These are phyloP conservation scores for Aspergillus fructus DNA, from an alignment of 2,329 filamentous ascomycete genomes.

Conservation along the genomic window DNA sequence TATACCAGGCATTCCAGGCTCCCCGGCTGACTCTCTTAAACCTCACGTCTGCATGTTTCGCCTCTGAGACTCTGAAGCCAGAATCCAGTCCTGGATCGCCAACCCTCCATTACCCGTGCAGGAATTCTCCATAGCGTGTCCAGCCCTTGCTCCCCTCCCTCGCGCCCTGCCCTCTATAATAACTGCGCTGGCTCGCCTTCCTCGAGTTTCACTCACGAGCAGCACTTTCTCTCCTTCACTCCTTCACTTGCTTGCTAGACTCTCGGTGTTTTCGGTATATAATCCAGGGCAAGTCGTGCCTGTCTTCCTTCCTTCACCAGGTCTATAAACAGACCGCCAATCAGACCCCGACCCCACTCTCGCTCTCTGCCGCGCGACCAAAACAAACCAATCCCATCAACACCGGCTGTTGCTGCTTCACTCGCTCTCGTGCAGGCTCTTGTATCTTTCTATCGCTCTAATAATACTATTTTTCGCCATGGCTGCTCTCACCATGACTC, in stretches of 20 bases:
- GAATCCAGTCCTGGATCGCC: background rate
- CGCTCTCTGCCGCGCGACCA: constrained; percentile 25
- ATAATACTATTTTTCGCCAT: constrained; percentile 19
- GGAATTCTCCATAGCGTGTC: constrained; percentile 13
- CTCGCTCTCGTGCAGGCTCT: background rate
- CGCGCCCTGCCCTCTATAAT: constrained; percentile 9
- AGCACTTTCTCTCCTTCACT: constrained; percentile 1
- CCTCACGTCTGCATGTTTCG: constrained; percentile 15
- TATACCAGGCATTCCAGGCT: constrained; percentile 5
- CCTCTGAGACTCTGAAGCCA: background rate
- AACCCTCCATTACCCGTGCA: constrained; percentile 5
- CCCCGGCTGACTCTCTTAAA: background rate
- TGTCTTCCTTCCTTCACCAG: constrained; percentile 5
- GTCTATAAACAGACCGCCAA: constrained; percentile 21
- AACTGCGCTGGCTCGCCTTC: constrained; percentile 10
- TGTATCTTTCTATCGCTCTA: background rate
- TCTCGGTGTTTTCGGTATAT: background rate
- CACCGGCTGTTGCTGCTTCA: background rate
- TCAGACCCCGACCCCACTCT: constrained; percentile 11
- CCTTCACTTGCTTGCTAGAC: background rate
- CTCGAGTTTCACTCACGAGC: constrained; percentile 2
- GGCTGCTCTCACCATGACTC: constrained; percentile 37
- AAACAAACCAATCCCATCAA: constrained; percentile 17
- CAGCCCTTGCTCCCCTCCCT: constrained; percentile 10
- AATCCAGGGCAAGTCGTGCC: background rate